phyloP scores from a whole-genome alignment of 208 protist genomes.

The Wallacemonas collosoma region DNA sequence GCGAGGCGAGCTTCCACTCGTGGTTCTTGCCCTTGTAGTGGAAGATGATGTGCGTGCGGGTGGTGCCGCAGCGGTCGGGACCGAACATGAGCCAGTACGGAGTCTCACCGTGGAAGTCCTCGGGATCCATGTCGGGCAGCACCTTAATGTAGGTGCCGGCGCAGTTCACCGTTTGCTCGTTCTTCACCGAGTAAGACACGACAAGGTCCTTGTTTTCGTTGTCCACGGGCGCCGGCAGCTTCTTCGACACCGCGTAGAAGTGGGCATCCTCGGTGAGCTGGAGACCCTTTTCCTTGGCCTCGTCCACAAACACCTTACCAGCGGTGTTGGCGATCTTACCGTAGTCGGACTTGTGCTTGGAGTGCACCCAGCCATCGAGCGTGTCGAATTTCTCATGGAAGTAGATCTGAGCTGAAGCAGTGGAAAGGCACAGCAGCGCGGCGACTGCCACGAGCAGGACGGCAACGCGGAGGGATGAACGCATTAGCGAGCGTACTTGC shows the following conservation, averaged over 20 bases:
- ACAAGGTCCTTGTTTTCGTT: slow-evolving; percentile 92
- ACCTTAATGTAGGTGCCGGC: slow-evolving; percentile 96
- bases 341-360: slow-evolving; percentile 52
- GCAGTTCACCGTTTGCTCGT: slow-evolving; percentile 91
- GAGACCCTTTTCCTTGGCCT: slow-evolving; percentile 76
- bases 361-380: slow-evolving; percentile 62
- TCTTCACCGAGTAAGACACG: slow-evolving; percentile 91
- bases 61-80: slow-evolving; percentile 92
- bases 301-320: slow-evolving; percentile 61
- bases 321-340: slow-evolving; percentile 63
- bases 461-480: no score
- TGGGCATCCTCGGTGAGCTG: slow-evolving; percentile 84
- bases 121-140: slow-evolving; percentile 75
- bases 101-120: slow-evolving; percentile 86
- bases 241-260: slow-evolving; percentile 90
- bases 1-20: slow-evolving; percentile 78
- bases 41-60: slow-evolving; percentile 93
- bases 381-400: slow-evolving; percentile 80
- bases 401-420: slow-evolving; percentile 46
- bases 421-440: slow-evolving; percentile 28
- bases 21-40: slow-evolving; percentile 94
- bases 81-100: slow-evolving; percentile 96
- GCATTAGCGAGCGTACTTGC: no score
- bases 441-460: slow-evolving; percentile 22
- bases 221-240: slow-evolving; percentile 60